phyloP scores from a whole-genome alignment of 1,284 basidiomycete species.

The Peniophora sp. region DNA sequence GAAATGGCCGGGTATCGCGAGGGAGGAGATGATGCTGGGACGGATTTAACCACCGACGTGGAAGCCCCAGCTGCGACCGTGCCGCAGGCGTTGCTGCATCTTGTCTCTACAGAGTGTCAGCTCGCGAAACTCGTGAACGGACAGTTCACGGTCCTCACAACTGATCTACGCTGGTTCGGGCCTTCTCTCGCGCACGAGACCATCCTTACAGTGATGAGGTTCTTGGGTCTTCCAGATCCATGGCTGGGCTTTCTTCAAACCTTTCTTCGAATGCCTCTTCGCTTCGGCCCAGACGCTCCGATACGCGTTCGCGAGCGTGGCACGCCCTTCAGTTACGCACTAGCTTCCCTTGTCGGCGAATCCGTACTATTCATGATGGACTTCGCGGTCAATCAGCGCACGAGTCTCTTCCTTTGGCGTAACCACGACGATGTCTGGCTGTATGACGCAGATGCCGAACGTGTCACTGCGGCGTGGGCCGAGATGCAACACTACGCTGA shows the following conservation, averaged over 20 bases:
- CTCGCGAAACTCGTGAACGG: slow-evolving; percentile 27
- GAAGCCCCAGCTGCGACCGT: not conserved
- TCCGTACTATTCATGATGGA: slow-evolving; percentile 33
- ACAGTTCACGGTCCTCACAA: slow-evolving; percentile 25
- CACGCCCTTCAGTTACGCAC: slow-evolving; percentile 15
- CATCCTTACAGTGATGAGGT: slow-evolving; percentile 29
- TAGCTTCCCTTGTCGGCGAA: slow-evolving; percentile 31
- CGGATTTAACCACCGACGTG: too few species aligned
- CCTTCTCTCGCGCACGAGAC: slow-evolving; percentile 33
- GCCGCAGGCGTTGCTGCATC: slow-evolving; percentile 21
- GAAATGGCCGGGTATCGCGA: not conserved
- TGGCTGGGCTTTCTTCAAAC: slow-evolving; percentile 29
- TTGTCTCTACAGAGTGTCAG: slow-evolving; percentile 28
- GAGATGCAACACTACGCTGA: slow-evolving; percentile 28
- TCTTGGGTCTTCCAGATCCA: slow-evolving; percentile 28
- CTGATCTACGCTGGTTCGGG: slow-evolving; percentile 37
- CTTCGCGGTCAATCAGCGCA: slow-evolving; percentile 32
- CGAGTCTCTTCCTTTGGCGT: slow-evolving; percentile 30
- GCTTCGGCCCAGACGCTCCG: slow-evolving; percentile 8
- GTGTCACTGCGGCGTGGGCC: slow-evolving; percentile 26
- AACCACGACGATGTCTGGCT: slow-evolving; percentile 36
- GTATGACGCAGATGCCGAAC: slow-evolving; percentile 23
- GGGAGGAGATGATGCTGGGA: not conserved
- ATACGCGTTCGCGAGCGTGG: slow-evolving; percentile 8
- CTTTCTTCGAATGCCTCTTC: slow-evolving; percentile 22